Percentiles rank a stretch among this genome's conserved stretches.
phyloP scores from a whole-genome alignment of 2,329 filamentous ascomycete species.

The Herpotrichia juniperi region DNA sequence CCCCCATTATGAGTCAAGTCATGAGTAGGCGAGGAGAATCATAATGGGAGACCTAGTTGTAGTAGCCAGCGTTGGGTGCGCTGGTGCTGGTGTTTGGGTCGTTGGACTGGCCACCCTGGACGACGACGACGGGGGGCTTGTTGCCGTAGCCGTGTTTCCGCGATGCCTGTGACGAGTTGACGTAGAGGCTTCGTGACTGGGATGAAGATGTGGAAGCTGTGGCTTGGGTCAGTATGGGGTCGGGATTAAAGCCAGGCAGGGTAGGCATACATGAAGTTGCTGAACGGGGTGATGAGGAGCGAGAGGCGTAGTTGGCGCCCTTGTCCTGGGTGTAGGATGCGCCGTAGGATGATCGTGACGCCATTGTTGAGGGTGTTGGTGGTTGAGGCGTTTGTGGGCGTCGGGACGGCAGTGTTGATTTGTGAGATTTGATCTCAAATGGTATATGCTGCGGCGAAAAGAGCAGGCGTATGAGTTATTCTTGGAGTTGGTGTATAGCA shows the following conservation, averaged over 20 bases:
- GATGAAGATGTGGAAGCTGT: slow-evolving; percentile 21
- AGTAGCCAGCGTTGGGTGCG: slow-evolving; percentile 36
- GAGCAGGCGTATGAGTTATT: slow-evolving; percentile 17
- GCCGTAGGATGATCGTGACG: slow-evolving; percentile 33
- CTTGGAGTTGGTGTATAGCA: slow-evolving; percentile 10
- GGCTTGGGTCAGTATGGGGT: slow-evolving; percentile 12
- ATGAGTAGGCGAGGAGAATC: slow-evolving; percentile 1
- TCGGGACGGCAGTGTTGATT: slow-evolving; percentile 15
- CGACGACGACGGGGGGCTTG: slow-evolving; percentile 37
- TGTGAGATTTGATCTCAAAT: slow-evolving; percentile 11
- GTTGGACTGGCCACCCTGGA: slow-evolving; percentile 33
- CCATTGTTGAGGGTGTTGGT: slow-evolving; percentile 11
- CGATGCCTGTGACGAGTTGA: slow-evolving; percentile 28
- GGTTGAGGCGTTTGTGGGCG: slow-evolving; percentile 20
- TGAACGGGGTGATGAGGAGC: slow-evolving; percentile 28
- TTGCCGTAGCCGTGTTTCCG: slow-evolving; percentile 30
- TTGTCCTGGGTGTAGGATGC: slow-evolving; percentile 29
- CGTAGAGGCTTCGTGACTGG: slow-evolving; percentile 28
- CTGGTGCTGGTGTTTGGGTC: slow-evolving; percentile 37
- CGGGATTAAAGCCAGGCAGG: not conserved
- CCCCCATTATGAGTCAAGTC: not conserved
- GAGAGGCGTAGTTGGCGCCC: slow-evolving; percentile 24
- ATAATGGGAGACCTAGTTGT: slow-evolving; percentile 21
- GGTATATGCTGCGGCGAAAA: slow-evolving; percentile 10
- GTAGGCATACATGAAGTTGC: slow-evolving; percentile 20